These are phyloP conservation scores for Epichloe uncinata DNA, from an alignment of 2,329 filamentous ascomycete species.

Conservation along the genomic window DNA sequence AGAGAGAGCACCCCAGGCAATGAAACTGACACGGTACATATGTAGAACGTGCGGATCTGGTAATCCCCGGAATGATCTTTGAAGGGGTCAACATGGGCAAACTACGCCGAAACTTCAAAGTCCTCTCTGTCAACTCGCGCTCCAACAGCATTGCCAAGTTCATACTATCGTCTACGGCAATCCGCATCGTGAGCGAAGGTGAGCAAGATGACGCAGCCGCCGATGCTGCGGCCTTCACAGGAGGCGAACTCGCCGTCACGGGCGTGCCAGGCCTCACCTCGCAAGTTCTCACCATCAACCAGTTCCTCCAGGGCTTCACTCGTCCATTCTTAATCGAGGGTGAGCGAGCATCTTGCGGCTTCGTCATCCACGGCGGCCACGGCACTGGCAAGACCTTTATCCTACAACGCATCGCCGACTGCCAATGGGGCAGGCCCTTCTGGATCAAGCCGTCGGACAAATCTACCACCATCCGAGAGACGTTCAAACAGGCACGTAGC, in stretches of 20 bases:
- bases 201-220: conserved; percentile 9
- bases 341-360: conserved; percentile 34
- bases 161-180: conserved; percentile 21
- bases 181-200: conserved; percentile 24
- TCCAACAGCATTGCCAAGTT: conserved; percentile 31
- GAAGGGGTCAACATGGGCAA: conserved; percentile 37
- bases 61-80: conserved; percentile 57
- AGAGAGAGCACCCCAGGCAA: too few relatives aligned
- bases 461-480: conserved; percentile 45
- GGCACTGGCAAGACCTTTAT: conserved; percentile 79
- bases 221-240: conserved; percentile 6
- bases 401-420: conserved; percentile 51
- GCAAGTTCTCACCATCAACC: conserved; percentile 54
- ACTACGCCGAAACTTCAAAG: conserved; percentile 34
- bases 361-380: conserved; percentile 67
- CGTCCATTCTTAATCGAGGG: conserved; percentile 17
- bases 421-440: conserved; percentile 58
- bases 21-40: background rate
- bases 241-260: conserved; percentile 29
- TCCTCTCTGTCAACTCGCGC: conserved; percentile 41
- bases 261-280: conserved; percentile 55
- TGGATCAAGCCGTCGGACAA: conserved; percentile 44
- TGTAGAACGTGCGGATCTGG: conserved; percentile 48
- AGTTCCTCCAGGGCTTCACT: conserved; percentile 46
- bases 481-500: conserved; percentile 55